Percentiles rank a stretch among this genome's conserved stretches.
Conservation (phyloP, 2,329 filamentous ascomycete genomes). For the Neophaeococcomyces aloes region DNA sequence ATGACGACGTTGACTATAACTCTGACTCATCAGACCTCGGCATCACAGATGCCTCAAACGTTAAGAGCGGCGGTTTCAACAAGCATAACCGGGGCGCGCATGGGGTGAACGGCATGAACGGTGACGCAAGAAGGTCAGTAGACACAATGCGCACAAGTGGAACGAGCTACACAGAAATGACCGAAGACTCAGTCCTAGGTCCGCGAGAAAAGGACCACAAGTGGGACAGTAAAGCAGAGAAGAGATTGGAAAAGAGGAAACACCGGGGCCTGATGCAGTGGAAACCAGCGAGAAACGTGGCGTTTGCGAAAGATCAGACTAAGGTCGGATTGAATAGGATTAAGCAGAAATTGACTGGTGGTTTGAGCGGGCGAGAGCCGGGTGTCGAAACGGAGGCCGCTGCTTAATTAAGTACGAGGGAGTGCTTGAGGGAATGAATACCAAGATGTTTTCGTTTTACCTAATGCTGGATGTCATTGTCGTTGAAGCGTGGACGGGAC, state of each 20-base stretch:
- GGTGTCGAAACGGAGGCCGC: constrained; percentile 70
- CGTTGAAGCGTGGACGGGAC: too few species aligned
- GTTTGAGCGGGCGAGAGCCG: constrained; percentile 68
- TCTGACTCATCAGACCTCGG: constrained; percentile 42
- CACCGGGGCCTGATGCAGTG: constrained; percentile 92
- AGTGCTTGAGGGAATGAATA: too few species aligned
- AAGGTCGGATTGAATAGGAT: constrained; percentile 66
- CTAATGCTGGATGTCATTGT: too few species aligned
- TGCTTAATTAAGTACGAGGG: constrained; percentile 1
- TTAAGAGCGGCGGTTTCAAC: constrained; percentile 20
- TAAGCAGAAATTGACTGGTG: constrained; percentile 61
- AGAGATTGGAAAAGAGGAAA: constrained; percentile 58
- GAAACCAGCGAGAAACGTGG: constrained; percentile 74
- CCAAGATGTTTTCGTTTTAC: too few species aligned
- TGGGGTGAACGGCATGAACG: constrained; percentile 19
- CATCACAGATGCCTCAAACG: constrained; percentile 44
- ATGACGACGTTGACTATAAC: constrained; percentile 21
- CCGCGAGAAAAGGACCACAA: constrained; percentile 17
- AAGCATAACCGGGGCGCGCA: constrained; percentile 24
- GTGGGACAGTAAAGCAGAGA: constrained; percentile 29
- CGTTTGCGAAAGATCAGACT: constrained; percentile 81
- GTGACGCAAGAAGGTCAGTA: constrained; percentile 20
- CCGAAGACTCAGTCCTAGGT: constrained; percentile 13
- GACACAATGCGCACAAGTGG: constrained; percentile 35
- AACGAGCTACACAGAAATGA: constrained; percentile 23